phyloP scores from a whole-genome alignment of 768 basidiomycete species.

The Podaxis mareebaensis region DNA sequence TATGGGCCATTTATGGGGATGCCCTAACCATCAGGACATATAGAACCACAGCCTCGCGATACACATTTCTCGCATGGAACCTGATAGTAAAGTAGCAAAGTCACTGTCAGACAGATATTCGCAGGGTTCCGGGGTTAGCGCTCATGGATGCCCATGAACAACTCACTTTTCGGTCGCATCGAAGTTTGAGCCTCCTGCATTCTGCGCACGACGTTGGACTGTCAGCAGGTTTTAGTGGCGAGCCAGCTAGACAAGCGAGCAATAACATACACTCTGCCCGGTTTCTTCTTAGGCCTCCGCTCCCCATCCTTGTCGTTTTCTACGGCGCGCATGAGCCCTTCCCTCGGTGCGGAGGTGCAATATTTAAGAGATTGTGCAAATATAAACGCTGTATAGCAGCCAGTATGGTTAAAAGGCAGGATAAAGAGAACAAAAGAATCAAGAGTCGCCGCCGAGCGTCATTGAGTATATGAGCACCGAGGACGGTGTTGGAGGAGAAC shows the following conservation, averaged over 20 bases:
- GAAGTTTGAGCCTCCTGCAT: slow-evolving; percentile 61
- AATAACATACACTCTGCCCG: slow-evolving; percentile 32
- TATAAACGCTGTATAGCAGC: background rate
- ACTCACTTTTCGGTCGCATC: slow-evolving; percentile 63
- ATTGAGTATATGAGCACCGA: slow-evolving; percentile 15
- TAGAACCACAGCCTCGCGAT: slow-evolving; percentile 70
- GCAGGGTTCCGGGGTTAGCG: slow-evolving; percentile 18
- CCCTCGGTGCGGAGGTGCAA: slow-evolving; percentile 12
- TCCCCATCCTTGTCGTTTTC: slow-evolving; percentile 25
- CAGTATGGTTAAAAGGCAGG: slow-evolving; percentile 8
- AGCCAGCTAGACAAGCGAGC: background rate
- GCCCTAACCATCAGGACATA: slow-evolving; percentile 71
- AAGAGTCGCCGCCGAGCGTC: background rate
- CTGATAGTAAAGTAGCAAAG: slow-evolving; percentile 32
- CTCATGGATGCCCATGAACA: background rate
- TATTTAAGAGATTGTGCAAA: background rate
- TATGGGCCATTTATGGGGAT: slow-evolving; percentile 8
- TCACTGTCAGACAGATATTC: slow-evolving; percentile 16
- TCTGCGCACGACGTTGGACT: slow-evolving; percentile 55
- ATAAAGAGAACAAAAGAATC: background rate
- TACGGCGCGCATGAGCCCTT: slow-evolving; percentile 20
- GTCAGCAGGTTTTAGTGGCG: slow-evolving; percentile 35
- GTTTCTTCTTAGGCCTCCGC: slow-evolving; percentile 30
- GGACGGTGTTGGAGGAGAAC: slow-evolving; percentile 18
- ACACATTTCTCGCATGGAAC: slow-evolving; percentile 80